Percentiles rank a stretch among this genome's conserved stretches.
phyloP scores from a whole-genome alignment of 2,329 filamentous ascomycete genomes.

The Scedosporium minutisporum region DNA sequence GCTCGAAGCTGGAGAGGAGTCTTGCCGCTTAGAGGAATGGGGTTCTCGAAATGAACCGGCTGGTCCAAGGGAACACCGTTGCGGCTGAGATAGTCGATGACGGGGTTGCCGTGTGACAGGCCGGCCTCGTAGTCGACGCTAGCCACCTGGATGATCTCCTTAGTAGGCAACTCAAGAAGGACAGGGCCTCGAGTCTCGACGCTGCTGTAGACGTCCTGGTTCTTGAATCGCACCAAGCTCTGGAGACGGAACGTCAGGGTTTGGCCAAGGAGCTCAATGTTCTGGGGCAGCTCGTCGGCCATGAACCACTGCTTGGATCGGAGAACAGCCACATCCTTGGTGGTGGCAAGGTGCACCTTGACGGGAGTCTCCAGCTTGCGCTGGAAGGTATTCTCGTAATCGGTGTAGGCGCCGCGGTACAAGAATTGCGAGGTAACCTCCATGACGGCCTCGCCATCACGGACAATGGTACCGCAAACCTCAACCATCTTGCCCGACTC shows the following conservation, averaged over 20 bases:
- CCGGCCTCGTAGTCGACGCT: constrained; percentile 93
- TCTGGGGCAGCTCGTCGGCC: constrained; percentile 57
- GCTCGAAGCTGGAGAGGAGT: constrained; percentile 80
- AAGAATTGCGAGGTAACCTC: constrained; percentile 97
- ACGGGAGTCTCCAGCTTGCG: constrained; percentile 93
- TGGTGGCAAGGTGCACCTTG: constrained; percentile 77
- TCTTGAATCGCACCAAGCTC: constrained; percentile 88
- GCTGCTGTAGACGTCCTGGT: constrained; percentile 80
- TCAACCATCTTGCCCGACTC: constrained; percentile 99
- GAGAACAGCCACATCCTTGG: constrained; percentile 86
- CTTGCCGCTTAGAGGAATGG: constrained; percentile 90
- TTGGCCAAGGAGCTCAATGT: constrained; percentile 82
- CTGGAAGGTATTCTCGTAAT: constrained; percentile 98
- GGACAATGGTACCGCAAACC: constrained; percentile 91
- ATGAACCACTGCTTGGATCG: constrained; percentile 98
- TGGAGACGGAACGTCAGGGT: constrained; percentile 94
- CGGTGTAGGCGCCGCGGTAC: constrained; percentile 85
- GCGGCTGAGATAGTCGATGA: constrained; percentile 89
- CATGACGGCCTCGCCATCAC: constrained; percentile 81
- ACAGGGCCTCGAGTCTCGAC: constrained; percentile 91
- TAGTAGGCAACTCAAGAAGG: constrained; percentile 85
- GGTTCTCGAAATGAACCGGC: constrained; percentile 92
- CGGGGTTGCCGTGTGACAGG: constrained; percentile 86
- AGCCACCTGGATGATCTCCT: constrained; percentile 96
- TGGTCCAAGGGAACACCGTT: constrained; percentile 90